These are phyloP conservation scores for Salinomyces thailandicus DNA, from an alignment of 2,329 filamentous ascomycete genomes.

Conservation along the genomic window DNA sequence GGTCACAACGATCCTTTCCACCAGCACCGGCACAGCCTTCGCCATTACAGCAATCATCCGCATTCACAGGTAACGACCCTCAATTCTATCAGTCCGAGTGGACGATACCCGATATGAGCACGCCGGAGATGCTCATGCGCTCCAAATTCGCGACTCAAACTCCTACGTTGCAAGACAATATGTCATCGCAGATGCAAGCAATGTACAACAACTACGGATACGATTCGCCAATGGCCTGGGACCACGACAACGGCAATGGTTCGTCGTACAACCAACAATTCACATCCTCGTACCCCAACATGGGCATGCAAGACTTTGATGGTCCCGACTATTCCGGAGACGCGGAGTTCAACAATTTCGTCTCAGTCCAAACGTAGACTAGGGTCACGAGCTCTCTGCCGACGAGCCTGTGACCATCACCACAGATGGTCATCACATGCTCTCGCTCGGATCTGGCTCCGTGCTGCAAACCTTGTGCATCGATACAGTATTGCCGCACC, in stretches of 20 bases:
- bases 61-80: slow-evolving; percentile 15
- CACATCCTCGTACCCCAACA: slow-evolving; percentile 5
- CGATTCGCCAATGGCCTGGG: slow-evolving; percentile 5
- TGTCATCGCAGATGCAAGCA: slow-evolving; percentile 1
- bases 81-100: slow-evolving; percentile 24
- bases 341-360: slow-evolving; percentile 22
- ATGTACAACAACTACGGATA: slow-evolving; percentile 7
- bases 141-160: slow-evolving; percentile 13
- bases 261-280: slow-evolving; percentile 8
- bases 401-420: too few species aligned
- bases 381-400: too few species aligned
- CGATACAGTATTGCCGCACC: too few species aligned
- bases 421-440: too few species aligned
- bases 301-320: slow-evolving; percentile 7
- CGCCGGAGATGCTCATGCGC: slow-evolving; percentile 13
- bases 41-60: slow-evolving; percentile 16
- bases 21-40: slow-evolving; percentile 13
- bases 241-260: slow-evolving; percentile 7
- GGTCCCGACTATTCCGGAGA: slow-evolving; percentile 13
- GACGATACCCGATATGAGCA: slow-evolving; percentile 12
- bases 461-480: too few species aligned
- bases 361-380: slow-evolving; percentile 16
- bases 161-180: slow-evolving; percentile 3
- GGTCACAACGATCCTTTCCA: slow-evolving; percentile 2
- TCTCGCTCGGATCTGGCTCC: too few species aligned